Percentiles rank a stretch among this genome's conserved stretches.
Evolutionary conservation across 2,329 filamentous ascomycete genomes (phyloP).

Genomic region (Cladosporium sphaerospermum): DNA sequence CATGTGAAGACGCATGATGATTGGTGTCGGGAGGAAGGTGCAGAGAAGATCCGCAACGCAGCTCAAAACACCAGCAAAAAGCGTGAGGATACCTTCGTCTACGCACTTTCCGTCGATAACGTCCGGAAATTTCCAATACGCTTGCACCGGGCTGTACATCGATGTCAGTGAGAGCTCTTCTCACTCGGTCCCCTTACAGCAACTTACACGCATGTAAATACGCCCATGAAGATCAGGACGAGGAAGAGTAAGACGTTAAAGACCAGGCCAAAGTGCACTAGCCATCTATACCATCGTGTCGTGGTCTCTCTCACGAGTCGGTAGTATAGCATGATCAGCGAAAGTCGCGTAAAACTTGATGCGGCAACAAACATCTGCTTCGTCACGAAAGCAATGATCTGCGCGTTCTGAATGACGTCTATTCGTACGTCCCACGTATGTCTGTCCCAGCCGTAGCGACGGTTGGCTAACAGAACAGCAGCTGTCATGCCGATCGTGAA

Average conservation of each 20-base stretch:
- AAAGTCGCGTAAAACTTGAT: constrained; percentile 39
- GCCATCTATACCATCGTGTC: constrained; percentile 33
- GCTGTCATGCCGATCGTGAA: constrained; percentile 34
- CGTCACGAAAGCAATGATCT: constrained; percentile 37
- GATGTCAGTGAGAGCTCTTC: neutral
- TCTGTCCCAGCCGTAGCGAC: constrained; percentile 37
- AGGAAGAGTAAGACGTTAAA: constrained; percentile 35
- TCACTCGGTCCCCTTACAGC: neutral
- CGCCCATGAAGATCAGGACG: constrained; percentile 31
- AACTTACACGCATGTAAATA: constrained; percentile 37
- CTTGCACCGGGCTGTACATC: constrained; percentile 29
- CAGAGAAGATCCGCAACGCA: constrained; percentile 38
- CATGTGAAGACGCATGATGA: constrained; percentile 39
- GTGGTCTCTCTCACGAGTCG: constrained; percentile 38
- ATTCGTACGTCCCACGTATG: constrained; percentile 39
- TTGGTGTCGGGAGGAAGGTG: constrained; percentile 39
- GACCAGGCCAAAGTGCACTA: constrained; percentile 34
- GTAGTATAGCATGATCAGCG: constrained; percentile 42
- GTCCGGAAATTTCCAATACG: constrained; percentile 37
- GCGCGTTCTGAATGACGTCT: constrained; percentile 18
- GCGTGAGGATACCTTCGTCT: constrained; percentile 35
- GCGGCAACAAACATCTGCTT: constrained; percentile 39
- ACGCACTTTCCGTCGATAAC: constrained; percentile 31
- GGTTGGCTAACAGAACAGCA: constrained; percentile 38
- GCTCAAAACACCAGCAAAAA: constrained; percentile 39